Conservation (phyloP, 2,329 filamentous ascomycete species). For the Aspergillus luchuensis region DNA sequence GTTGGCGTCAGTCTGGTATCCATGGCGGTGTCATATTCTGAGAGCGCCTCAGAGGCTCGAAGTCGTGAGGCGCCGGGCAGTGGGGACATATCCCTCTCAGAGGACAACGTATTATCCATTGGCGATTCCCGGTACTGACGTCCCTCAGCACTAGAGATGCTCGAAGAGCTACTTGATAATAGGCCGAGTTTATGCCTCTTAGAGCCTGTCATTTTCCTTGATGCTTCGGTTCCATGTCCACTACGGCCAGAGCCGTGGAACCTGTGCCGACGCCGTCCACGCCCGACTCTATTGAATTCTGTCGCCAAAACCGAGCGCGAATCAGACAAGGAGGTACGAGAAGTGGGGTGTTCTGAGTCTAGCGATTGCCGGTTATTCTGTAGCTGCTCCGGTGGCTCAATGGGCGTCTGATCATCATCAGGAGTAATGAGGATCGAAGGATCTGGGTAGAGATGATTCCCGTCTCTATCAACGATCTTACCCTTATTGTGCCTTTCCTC, state of each 20-base stretch:
- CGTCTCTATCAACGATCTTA: constrained; percentile 77
- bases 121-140: constrained; percentile 13
- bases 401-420: constrained; percentile 16
- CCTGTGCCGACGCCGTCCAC: constrained; percentile 63
- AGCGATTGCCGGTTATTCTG: constrained; percentile 26
- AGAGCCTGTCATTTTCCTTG: constrained; percentile 52
- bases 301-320: constrained; percentile 35
- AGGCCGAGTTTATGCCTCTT: constrained; percentile 57
- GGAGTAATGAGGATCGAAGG: constrained; percentile 25
- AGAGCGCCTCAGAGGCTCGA: background rate
- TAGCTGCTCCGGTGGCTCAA: constrained; percentile 11
- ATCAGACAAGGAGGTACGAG: constrained; percentile 42
- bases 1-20: background rate
- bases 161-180: constrained; percentile 57
- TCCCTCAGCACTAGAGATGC: constrained; percentile 55
- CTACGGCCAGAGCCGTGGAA: constrained; percentile 60
- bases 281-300: constrained; percentile 53
- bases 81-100: constrained; percentile 13
- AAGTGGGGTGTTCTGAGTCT: constrained; percentile 27
- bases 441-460: constrained; percentile 65
- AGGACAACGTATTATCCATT: background rate
- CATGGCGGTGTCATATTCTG: constrained; percentile 2
- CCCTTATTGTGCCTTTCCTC: constrained; percentile 79
- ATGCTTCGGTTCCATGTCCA: constrained; percentile 57
- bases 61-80: background rate